Conservation (phyloP, 2,329 filamentous ascomycete genomes). For the Celoporthe dispersa region DNA sequence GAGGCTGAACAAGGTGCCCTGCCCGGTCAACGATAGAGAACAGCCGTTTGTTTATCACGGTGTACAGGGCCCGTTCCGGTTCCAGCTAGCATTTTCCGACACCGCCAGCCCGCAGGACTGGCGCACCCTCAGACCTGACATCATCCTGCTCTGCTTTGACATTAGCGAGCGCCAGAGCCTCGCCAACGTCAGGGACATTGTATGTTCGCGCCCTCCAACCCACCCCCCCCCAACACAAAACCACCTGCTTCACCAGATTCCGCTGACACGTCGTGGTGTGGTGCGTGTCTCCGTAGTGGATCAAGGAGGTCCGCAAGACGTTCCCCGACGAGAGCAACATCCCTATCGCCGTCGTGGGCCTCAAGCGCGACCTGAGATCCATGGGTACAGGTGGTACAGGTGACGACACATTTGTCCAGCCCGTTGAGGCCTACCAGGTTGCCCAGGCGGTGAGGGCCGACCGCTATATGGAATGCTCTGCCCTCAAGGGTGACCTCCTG, state of each 20-base stretch:
- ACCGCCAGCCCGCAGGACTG: slow-evolving; percentile 63
- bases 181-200: slow-evolving; percentile 61
- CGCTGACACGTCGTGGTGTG: slow-evolving; percentile 14
- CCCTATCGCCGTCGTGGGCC: slow-evolving; percentile 60
- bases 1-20: slow-evolving; percentile 49
- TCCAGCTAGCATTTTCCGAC: slow-evolving; percentile 64
- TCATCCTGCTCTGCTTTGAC: slow-evolving; percentile 65
- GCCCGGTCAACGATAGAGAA: slow-evolving; percentile 56
- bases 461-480: slow-evolving; percentile 68
- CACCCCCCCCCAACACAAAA: not conserved
- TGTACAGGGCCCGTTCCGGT: slow-evolving; percentile 49
- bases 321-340: slow-evolving; percentile 54
- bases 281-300: slow-evolving; percentile 54
- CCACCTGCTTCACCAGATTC: not conserved
- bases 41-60: slow-evolving; percentile 66
- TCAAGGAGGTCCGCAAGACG: slow-evolving; percentile 54
- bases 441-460: slow-evolving; percentile 64
- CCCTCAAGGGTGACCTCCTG: slow-evolving; percentile 62
- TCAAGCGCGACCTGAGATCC: slow-evolving; percentile 64
- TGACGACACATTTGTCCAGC: slow-evolving; percentile 56
- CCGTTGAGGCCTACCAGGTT: slow-evolving; percentile 61
- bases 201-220: slow-evolving; percentile 42
- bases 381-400: slow-evolving; percentile 47
- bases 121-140: slow-evolving; percentile 60
- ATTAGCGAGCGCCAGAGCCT: slow-evolving; percentile 63